A percentile compares a stretch with the other conserved stretches of the same genome.
Evolutionary conservation across 306 rosid genomes (phyloP).

Genomic region (Sicyos edulis): DNA sequence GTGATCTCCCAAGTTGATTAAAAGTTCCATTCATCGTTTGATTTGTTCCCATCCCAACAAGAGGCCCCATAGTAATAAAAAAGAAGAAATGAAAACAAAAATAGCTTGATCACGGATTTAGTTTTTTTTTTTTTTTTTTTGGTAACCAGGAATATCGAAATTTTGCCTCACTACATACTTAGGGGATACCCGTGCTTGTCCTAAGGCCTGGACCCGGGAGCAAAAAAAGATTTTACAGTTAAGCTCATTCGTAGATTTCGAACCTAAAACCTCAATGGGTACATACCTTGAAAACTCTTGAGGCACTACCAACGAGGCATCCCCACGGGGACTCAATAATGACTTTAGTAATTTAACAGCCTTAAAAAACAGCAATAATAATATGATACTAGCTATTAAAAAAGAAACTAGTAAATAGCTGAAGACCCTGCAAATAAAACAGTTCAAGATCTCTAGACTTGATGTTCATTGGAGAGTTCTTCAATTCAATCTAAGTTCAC

Average conservation of each 20-base stretch:
- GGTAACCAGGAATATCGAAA: too few species aligned
- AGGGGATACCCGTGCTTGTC: too few species aligned
- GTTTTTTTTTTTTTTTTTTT: too few species aligned
- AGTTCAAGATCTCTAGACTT: neutral
- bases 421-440: neutral
- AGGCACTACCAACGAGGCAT: too few species aligned
- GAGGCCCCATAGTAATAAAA: too few species aligned
- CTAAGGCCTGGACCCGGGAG: too few species aligned
- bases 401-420: neutral
- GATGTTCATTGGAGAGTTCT: slow-evolving; percentile 1
- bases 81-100: neutral
- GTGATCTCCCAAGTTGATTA: neutral
- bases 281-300: too few species aligned
- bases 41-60: neutral
- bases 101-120: neutral
- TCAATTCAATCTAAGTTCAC: slow-evolving; percentile 11
- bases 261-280: too few species aligned
- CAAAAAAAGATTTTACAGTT: too few species aligned
- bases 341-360: neutral
- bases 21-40: neutral
- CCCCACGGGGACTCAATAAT: too few species aligned
- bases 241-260: too few species aligned
- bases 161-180: too few species aligned
- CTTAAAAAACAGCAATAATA: neutral
- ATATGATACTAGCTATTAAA: neutral